Base-by-base conservation (phyloP, 192 early-diverging fungal genomes). In the Coemansia sp. region DNA sequence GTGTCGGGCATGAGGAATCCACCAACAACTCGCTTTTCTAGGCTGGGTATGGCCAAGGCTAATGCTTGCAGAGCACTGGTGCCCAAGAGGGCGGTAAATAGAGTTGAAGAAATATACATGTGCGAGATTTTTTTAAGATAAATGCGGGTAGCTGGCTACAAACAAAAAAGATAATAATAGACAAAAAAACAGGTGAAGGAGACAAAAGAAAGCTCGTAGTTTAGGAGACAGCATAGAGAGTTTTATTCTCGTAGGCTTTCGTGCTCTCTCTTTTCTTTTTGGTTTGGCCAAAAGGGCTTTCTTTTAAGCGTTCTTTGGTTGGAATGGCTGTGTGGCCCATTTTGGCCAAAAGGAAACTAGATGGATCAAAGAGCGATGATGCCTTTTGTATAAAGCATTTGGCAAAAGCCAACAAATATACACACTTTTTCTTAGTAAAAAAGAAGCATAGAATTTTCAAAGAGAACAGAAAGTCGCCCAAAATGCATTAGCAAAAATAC, bases 1-100 rank as follows among this genome's bases (percentile, higher is more conserved):
- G 20, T 13, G 9, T 61, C 34, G 33, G 70, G 65, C 69, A 72
- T 69, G 9, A 70, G 55, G 38, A 70, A 76, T 3, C 74, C 74
- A 45, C 68, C 68, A 16, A 68, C 21, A 13, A 76, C 67, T 1
- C 74, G 63, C 57, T 76, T 76, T 38, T 46, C 26, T 18, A 67
- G 59, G 6, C 28, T 39, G 16, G 67, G 67, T 3, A 69, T 36
- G 9, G 50, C 66, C 23, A 68, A 21, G 11, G 34, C 34, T 3
- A 26, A 46, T 13, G 42, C 5, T 10, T 55, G 50, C 9, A 53
- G 36, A 16, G 50, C 24, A 7, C 50, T 6, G 11, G 28, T 53
- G 50, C 50, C 50, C 50, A 53, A 53, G 23, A 63, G 18, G 48
- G 26, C 35, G 11, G 48, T 46, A 20, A 57, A 11, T 6, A 65